Evolutionary conservation across 306 rosid species (phyloP).

Genomic region (Gynostemma pentaphyllum): DNA sequence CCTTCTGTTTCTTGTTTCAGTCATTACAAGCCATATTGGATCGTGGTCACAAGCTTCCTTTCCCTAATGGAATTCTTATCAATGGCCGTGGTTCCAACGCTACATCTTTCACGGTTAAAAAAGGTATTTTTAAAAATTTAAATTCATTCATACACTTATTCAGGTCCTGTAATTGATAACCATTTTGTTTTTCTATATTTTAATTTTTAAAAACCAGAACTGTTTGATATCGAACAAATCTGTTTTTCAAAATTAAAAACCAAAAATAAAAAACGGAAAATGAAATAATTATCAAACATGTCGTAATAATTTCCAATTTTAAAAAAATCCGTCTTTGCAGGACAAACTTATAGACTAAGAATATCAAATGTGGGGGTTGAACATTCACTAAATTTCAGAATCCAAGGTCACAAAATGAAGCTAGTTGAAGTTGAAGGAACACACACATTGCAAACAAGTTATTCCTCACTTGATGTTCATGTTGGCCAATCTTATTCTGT

Average conservation of each 20-base stretch:
- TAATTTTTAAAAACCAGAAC: too few species aligned
- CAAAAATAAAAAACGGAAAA: too few species aligned
- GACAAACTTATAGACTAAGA: conserved; percentile 88
- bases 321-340: too few species aligned
- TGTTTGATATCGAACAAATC: too few species aligned
- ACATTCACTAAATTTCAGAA: conserved; percentile 69
- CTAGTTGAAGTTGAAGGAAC: conserved; percentile 93
- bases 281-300: too few species aligned
- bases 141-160: not conserved
- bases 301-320: too few species aligned
- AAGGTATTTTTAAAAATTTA: conserved; percentile 30
- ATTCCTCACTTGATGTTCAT: conserved; percentile 71
- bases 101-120: conserved; percentile 50
- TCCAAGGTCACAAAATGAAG: conserved; percentile 62
- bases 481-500: conserved; percentile 89
- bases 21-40: conserved; percentile 44
- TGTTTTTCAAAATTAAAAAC: too few species aligned
- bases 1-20: conserved; percentile 20
- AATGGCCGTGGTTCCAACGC: conserved; percentile 59
- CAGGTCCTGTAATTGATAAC: too few species aligned
- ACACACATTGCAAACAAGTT: conserved; percentile 68
- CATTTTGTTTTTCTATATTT: too few species aligned
- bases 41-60: conserved; percentile 63
- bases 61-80: conserved; percentile 53
- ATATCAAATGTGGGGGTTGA: conserved; percentile 79